Percentiles rank a stretch among this genome's conserved stretches.
These are phyloP conservation scores for Detonula confervacea DNA, from an alignment of 352 stramenopile species.

Conservation along the genomic window DNA sequence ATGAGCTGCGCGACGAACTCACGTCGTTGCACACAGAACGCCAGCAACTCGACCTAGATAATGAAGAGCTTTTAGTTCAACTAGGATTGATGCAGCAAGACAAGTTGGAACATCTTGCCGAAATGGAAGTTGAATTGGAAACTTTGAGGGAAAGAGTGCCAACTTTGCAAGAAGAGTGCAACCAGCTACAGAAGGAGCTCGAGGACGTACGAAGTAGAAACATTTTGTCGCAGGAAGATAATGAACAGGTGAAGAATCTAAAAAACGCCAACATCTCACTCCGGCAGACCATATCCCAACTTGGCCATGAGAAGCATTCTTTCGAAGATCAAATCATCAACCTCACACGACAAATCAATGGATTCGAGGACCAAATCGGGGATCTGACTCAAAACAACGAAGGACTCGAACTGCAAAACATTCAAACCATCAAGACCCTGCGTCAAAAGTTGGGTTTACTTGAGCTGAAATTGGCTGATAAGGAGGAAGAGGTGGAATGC, in stretches of 20 bases:
- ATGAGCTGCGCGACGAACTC: slow-evolving; percentile 58
- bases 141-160: slow-evolving; percentile 52
- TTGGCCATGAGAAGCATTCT: slow-evolving; percentile 44
- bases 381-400: slow-evolving; percentile 7
- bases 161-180: slow-evolving; percentile 36
- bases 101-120: slow-evolving; percentile 49
- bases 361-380: slow-evolving; percentile 26
- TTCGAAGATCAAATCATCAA: slow-evolving; percentile 60
- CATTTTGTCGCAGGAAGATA: slow-evolving; percentile 3
- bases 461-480: slow-evolving; percentile 37
- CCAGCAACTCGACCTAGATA: slow-evolving; percentile 59
- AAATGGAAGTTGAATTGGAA: slow-evolving; percentile 47
- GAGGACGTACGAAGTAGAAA: slow-evolving; percentile 23
- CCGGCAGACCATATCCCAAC: slow-evolving; percentile 34
- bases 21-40: slow-evolving; percentile 57
- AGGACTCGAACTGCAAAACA: background rate
- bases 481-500: slow-evolving; percentile 42
- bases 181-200: slow-evolving; percentile 42
- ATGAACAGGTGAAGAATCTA: slow-evolving; percentile 38
- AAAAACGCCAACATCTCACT: slow-evolving; percentile 42
- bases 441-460: slow-evolving; percentile 42
- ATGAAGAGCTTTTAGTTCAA: slow-evolving; percentile 58
- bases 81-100: slow-evolving; percentile 55
- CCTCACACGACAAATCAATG: slow-evolving; percentile 36
- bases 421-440: slow-evolving; percentile 15